Evolutionary conservation across 2,329 filamentous ascomycete species (phyloP), one percentile per base, ranked within the genome.

Genomic region (Clonostachys sp.): DNA sequence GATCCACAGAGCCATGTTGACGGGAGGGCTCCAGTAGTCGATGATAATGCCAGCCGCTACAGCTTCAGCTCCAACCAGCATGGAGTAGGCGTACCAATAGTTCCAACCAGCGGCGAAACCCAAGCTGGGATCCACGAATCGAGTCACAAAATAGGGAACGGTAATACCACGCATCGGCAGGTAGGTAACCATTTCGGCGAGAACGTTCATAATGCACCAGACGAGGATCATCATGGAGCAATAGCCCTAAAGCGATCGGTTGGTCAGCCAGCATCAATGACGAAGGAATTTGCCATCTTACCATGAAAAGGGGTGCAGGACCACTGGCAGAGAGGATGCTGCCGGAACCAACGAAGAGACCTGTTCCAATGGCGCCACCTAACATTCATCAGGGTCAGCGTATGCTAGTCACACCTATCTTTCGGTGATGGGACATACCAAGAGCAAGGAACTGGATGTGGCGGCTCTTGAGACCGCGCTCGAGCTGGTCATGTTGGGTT

Each of bases 251-350:
- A 30, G 24, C 24, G 24, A 30, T 30, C 9, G 24, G 9, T 30
- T 30, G 80, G 83, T 30, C 24, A 30, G 24, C 9, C 24, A 30
- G 24, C 9, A 4, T 30, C 24, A 30, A 30, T 30, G 24, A 30
- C 24, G 9, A 30, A 4, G 24, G 24, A 30, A 8, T 10, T 10
- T 30, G 24, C 24, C 9, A 10, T 30, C 24, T 30, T 30, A 30
- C 24, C 63, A 91, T 83, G 60, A 90, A 77, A 14, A 90, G 67
- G 1, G 86, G 83, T 6, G 83, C 85, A 4, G 83, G 83, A 3
- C 83, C 83, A 30, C 76, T 74, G 10, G 67, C 65, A 34, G 74
- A 67, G 45, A 85, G 66, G 45, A 82, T 80, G 49, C 65, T 65
- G 20, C 81, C 81, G 36, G 78, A 81, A 48, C 81, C 80, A 50